These are phyloP conservation scores for Zanthoxylum bungeanum DNA, from an alignment of 345 rosid species.

Conservation along the genomic window DNA sequence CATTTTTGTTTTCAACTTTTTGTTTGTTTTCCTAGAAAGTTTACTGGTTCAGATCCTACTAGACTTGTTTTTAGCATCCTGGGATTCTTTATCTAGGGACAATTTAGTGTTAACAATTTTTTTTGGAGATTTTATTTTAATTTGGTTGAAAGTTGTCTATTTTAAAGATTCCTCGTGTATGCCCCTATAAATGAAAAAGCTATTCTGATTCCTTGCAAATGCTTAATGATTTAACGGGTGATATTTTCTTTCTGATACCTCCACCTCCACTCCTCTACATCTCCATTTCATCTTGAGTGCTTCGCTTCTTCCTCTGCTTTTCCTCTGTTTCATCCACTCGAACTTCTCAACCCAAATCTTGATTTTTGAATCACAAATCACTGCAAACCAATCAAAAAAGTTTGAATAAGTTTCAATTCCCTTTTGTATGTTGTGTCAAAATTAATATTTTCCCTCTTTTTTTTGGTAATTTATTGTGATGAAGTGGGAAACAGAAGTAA, in stretches of 20 bases:
- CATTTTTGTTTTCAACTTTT: neutral
- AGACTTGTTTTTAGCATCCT: conserved; percentile 6
- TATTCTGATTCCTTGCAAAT: conserved; percentile 62
- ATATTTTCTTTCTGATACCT: conserved; percentile 34
- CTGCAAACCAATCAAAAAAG: neutral
- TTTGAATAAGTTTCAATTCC: neutral
- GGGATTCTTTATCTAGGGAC: conserved; percentile 18
- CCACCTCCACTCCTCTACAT: conserved; percentile 28
- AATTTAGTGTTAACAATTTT: neutral
- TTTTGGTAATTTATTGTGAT: conserved; percentile 19
- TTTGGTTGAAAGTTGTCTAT: conserved; percentile 31
- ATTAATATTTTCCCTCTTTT: neutral
- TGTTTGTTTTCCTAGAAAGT: conserved; percentile 8
- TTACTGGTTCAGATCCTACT: conserved; percentile 32
- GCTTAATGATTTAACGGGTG: conserved; percentile 48
- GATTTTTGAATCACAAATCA: neutral
- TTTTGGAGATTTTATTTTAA: conserved; percentile 5
- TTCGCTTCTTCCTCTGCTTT: conserved; percentile 13
- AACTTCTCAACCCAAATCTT: neutral
- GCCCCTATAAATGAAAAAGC: conserved; percentile 28
- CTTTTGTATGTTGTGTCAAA: neutral
- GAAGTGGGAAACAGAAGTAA: conserved; percentile 72
- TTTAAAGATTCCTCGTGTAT: conserved; percentile 53
- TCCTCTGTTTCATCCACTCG: conserved; percentile 11
- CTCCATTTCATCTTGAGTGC: conserved; percentile 15